These are phyloP conservation scores for Crithidia expoeki DNA, from an alignment of 208 protist species.

Conservation along the genomic window DNA sequence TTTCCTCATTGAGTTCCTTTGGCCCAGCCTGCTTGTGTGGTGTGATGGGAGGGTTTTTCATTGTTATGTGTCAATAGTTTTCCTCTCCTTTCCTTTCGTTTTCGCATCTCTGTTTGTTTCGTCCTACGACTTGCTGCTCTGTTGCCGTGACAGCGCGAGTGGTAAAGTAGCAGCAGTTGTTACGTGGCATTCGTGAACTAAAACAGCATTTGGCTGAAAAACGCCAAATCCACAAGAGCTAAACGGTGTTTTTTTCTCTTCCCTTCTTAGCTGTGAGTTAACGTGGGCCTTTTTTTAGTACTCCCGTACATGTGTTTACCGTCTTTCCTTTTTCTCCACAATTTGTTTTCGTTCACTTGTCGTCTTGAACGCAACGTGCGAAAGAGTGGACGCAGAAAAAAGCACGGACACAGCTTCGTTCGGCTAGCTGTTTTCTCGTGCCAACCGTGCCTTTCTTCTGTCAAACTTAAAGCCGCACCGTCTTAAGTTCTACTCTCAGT, in stretches of 20 bases:
- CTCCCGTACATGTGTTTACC: background rate
- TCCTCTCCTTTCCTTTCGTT: background rate
- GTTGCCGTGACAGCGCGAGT: background rate
- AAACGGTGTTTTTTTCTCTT: conserved; percentile 14
- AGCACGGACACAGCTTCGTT: too few relatives aligned
- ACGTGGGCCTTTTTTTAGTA: background rate
- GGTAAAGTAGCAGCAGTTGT: background rate
- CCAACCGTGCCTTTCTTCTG: background rate
- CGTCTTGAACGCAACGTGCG: background rate
- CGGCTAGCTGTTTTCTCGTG: too few relatives aligned
- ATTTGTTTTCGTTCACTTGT: background rate
- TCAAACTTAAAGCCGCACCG: too few relatives aligned
- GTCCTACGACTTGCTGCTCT: background rate
- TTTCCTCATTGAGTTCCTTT: background rate
- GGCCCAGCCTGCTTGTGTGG: background rate
- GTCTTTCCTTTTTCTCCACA: background rate
- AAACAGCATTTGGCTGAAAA: conserved; percentile 3
- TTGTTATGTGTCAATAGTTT: background rate
- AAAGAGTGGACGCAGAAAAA: too few relatives aligned
- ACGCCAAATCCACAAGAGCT: background rate
- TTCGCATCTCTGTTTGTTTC: background rate
- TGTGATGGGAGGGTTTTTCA: background rate
- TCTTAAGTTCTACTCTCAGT: background rate
- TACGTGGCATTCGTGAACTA: background rate
- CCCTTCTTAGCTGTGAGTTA: background rate